Conservation (phyloP, 352 stramenopile genomes). For the Phytophthora kernoviae region DNA sequence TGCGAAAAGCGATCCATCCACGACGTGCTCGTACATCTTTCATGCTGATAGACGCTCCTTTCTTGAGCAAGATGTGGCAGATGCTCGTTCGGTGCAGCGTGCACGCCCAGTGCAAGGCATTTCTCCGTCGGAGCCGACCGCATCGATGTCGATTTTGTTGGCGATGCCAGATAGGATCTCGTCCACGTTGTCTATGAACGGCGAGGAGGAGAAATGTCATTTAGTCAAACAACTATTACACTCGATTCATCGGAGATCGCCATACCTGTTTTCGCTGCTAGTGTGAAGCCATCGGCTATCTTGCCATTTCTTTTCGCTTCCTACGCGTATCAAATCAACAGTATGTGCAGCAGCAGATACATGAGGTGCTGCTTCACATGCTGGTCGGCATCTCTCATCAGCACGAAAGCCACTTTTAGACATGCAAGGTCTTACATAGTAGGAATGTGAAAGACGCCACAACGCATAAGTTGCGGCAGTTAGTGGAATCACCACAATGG, state of each 20-base stretch:
- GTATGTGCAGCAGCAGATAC: neutral
- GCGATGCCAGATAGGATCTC: constrained; percentile 71
- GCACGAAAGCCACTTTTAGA: too few relatives aligned
- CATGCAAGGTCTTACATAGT: constrained; percentile 39
- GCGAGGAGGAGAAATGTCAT: too few relatives aligned
- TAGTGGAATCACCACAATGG: constrained; percentile 53
- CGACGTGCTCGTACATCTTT: constrained; percentile 57
- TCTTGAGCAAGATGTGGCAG: constrained; percentile 83
- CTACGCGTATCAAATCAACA: constrained; percentile 24
- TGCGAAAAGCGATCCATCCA: neutral
- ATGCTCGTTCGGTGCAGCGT: constrained; percentile 78
- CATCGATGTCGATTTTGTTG: constrained; percentile 77
- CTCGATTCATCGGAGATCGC: neutral
- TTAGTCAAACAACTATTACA: too few relatives aligned
- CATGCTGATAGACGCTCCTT: constrained; percentile 74
- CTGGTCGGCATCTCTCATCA: too few relatives aligned
- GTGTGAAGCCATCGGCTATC: constrained; percentile 73
- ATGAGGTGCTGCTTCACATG: neutral
- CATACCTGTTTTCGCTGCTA: constrained; percentile 71
- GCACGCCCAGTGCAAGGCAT: constrained; percentile 81
- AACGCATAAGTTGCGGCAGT: constrained; percentile 50
- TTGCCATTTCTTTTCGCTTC: constrained; percentile 38
- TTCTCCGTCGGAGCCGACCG: constrained; percentile 79
- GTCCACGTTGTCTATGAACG: constrained; percentile 74
- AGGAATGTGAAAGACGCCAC: constrained; percentile 68